A percentile compares a stretch with the other conserved stretches of the same genome.
phyloP scores from a whole-genome alignment of 139 green algal species.

The Deuterostichococcus epilithicus region DNA sequence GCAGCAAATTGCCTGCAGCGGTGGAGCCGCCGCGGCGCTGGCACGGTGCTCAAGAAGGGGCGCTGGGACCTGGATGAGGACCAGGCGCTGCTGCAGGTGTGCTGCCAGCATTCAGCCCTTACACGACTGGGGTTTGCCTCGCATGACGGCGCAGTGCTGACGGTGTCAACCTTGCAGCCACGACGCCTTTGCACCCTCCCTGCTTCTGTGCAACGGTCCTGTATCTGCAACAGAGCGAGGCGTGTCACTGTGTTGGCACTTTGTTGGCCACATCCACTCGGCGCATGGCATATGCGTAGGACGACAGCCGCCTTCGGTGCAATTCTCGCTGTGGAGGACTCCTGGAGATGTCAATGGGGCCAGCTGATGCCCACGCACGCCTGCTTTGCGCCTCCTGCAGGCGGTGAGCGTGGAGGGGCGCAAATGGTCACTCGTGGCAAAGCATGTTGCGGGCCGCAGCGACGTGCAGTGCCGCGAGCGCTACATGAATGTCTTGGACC shows the following conservation, averaged over 20 bases:
- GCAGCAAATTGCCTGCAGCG: slow-evolving; percentile 13
- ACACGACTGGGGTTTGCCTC: not conserved
- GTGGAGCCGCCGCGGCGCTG: slow-evolving; percentile 3
- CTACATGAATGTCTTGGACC: slow-evolving; percentile 19
- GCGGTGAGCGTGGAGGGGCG: slow-evolving; percentile 6
- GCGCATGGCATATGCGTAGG: not conserved
- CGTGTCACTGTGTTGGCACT: not conserved
- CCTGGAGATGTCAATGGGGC: not conserved
- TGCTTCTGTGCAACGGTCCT: not conserved
- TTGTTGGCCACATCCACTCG: too few relatives aligned
- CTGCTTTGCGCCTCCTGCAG: not conserved
- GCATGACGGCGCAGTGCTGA: not conserved
- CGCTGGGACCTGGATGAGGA: slow-evolving; percentile 11
- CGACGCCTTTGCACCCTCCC: not conserved
- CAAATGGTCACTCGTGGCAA: slow-evolving; percentile 10
- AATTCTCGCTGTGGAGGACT: too few relatives aligned
- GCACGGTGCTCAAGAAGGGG: not conserved
- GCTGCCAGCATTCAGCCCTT: not conserved
- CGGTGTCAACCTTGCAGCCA: not conserved
- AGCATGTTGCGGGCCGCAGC: slow-evolving; percentile 1
- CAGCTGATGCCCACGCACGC: not conserved
- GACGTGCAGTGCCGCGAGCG: slow-evolving; percentile 24
- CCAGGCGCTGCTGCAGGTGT: not conserved
- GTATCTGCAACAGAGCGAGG: too few relatives aligned
- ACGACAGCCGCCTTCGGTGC: too few relatives aligned